phyloP scores from a whole-genome alignment of 2,329 filamentous ascomycete genomes.

The Eutypa lata region DNA sequence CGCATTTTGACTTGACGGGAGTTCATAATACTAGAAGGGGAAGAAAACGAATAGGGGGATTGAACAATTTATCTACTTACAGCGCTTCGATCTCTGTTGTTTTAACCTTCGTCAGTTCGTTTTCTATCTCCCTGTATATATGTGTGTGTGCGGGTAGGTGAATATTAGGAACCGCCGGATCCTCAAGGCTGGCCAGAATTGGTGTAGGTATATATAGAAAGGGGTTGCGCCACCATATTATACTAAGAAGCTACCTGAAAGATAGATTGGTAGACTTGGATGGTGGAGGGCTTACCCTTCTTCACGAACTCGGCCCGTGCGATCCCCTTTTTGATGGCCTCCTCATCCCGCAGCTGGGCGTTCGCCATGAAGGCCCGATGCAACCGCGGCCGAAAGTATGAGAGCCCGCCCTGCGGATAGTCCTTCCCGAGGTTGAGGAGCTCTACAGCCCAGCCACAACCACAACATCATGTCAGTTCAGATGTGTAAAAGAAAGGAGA shows the following conservation, averaged over 20 bases:
- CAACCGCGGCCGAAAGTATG: slow-evolving; percentile 76
- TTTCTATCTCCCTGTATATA: not conserved
- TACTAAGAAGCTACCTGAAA: too few relatives aligned
- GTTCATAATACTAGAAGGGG: not conserved
- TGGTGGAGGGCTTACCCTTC: too few relatives aligned
- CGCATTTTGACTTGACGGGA: too few relatives aligned
- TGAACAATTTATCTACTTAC: slow-evolving; percentile 55
- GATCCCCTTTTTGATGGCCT: slow-evolving; percentile 73
- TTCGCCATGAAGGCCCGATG: slow-evolving; percentile 84
- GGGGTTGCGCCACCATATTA: too few relatives aligned
- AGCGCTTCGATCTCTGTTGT: slow-evolving; percentile 79
- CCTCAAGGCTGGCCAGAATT: too few relatives aligned
- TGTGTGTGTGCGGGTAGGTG: not conserved
- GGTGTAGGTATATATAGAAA: not conserved
- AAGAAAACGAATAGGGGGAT: not conserved
- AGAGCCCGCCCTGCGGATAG: slow-evolving; percentile 75
- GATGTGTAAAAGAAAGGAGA: too few relatives aligned
- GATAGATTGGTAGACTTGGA: too few relatives aligned
- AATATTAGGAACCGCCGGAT: too few relatives aligned
- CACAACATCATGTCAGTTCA: too few relatives aligned
- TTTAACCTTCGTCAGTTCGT: not conserved
- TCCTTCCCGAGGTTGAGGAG: slow-evolving; percentile 80
- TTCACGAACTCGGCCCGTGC: slow-evolving; percentile 81
- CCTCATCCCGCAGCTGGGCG: slow-evolving; percentile 65
- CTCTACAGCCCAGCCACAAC: too few relatives aligned